Evolutionary conservation across 2,329 filamentous ascomycete species (phyloP).

Genomic region (Talaromyces sp.): DNA sequence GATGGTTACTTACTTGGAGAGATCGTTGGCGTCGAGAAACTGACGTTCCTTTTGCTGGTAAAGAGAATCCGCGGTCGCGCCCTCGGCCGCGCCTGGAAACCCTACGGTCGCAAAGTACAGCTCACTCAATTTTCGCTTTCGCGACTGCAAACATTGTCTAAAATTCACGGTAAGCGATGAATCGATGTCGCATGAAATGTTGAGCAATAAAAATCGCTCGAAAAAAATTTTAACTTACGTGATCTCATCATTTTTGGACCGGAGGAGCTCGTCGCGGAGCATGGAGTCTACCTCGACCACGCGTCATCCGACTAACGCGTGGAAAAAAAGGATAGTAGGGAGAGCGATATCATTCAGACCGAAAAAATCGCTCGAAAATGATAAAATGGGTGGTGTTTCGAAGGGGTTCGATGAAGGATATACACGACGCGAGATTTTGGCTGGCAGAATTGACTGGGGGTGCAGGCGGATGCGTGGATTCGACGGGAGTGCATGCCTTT

Average conservation of each 20-base stretch:
- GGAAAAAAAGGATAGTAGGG: slow-evolving; percentile 35
- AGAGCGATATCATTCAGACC: slow-evolving; percentile 40
- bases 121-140: slow-evolving; percentile 87
- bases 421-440: slow-evolving; percentile 25
- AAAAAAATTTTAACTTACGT: slow-evolving; percentile 40
- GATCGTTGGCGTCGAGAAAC: slow-evolving; percentile 56
- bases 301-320: slow-evolving; percentile 48
- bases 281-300: slow-evolving; percentile 45
- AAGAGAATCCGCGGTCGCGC: slow-evolving; percentile 52
- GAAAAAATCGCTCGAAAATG: slow-evolving; percentile 41
- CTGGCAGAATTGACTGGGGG: slow-evolving; percentile 22
- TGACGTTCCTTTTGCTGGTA: slow-evolving; percentile 47
- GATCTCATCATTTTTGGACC: slow-evolving; percentile 49
- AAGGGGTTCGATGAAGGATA: slow-evolving; percentile 32
- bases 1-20: slow-evolving; percentile 49
- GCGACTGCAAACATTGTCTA: slow-evolving; percentile 64
- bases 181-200: slow-evolving; percentile 16
- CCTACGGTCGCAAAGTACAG: slow-evolving; percentile 75
- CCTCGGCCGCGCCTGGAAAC: slow-evolving; percentile 44
- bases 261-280: slow-evolving; percentile 47
- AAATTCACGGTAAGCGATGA: slow-evolving; percentile 35
- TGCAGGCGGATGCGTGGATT: slow-evolving; percentile 17
- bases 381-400: slow-evolving; percentile 40
- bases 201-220: slow-evolving; percentile 22
- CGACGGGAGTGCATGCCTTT: slow-evolving; percentile 18